Conservation (phyloP, 2,329 filamentous ascomycete species). For the Arachnopeziza araneosa region DNA sequence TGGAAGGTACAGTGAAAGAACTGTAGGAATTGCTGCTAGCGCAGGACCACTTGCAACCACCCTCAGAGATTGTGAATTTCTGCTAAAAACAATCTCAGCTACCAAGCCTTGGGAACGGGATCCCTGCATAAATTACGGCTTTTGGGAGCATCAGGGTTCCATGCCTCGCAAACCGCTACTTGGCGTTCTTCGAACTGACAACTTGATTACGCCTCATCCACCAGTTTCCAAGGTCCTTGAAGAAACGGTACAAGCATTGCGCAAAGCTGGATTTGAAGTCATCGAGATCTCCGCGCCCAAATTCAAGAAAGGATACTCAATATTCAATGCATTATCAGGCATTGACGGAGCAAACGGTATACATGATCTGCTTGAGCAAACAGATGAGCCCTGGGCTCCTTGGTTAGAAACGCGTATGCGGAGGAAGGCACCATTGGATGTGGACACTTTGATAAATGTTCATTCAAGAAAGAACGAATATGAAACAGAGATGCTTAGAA, state of each 20-base stretch:
- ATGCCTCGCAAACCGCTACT: conserved; percentile 32
- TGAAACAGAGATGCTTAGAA: conserved; percentile 48
- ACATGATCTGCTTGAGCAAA: conserved; percentile 51
- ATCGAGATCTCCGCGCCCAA: conserved; percentile 51
- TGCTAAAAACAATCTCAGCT: conserved; percentile 45
- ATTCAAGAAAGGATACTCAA: conserved; percentile 48
- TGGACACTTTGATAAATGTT: conserved; percentile 45
- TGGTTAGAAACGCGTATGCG: conserved; percentile 51
- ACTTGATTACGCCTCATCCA: conserved; percentile 45
- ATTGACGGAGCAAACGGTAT: conserved; percentile 51
- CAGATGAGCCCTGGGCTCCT: conserved; percentile 51
- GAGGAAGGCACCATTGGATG: conserved; percentile 40
- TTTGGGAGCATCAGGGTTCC: conserved; percentile 32
- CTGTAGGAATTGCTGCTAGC: conserved; percentile 40
- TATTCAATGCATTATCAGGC: conserved; percentile 53
- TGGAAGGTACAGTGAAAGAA: conserved; percentile 47
- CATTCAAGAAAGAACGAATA: conserved; percentile 47
- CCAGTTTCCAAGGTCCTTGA: conserved; percentile 42
- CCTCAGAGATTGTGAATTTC: conserved; percentile 43
- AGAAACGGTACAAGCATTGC: conserved; percentile 37
- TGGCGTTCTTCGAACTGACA: conserved; percentile 45
- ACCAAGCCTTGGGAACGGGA: conserved; percentile 45
- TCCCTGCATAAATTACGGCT: conserved; percentile 38
- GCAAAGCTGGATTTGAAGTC: conserved; percentile 45
- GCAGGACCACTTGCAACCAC: conserved; percentile 43